Percentiles rank a stretch among this genome's conserved stretches.
These are phyloP conservation scores for Cornus controversa DNA, from an alignment of 148 eudicot species.

Conservation along the genomic window DNA sequence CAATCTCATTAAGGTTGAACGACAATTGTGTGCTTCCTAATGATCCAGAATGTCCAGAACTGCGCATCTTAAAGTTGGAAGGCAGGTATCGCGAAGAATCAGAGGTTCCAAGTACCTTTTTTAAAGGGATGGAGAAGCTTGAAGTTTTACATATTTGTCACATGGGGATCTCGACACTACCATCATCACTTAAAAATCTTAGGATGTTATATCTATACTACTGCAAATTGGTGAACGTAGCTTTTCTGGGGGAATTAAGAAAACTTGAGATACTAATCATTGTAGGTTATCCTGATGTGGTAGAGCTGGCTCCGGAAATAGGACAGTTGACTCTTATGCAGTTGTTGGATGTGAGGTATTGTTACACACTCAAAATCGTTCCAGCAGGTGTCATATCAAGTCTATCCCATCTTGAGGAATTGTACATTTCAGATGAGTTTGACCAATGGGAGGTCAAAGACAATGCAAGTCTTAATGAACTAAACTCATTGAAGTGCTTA, in stretches of 20 bases:
- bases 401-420: background rate
- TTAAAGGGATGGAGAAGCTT: background rate
- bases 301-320: conserved; percentile 1
- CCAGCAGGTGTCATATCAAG: conserved; percentile 9
- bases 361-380: background rate
- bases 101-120: background rate
- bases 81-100: background rate
- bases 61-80: conserved; percentile 6
- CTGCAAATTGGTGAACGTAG: background rate
- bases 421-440: background rate
- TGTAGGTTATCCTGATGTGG: background rate
- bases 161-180: background rate
- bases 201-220: background rate
- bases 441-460: background rate
- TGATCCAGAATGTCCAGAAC: background rate
- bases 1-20: conserved; percentile 1
- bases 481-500: background rate
- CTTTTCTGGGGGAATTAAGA: background rate
- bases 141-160: background rate
- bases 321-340: background rate
- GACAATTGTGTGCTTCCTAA: background rate
- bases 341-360: background rate
- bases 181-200: conserved; percentile 8
- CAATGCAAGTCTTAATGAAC: background rate
- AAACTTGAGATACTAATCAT: conserved; percentile 2